Conservation (phyloP, 1,284 basidiomycete genomes). For the Papiliotrema fonsecae region DNA sequence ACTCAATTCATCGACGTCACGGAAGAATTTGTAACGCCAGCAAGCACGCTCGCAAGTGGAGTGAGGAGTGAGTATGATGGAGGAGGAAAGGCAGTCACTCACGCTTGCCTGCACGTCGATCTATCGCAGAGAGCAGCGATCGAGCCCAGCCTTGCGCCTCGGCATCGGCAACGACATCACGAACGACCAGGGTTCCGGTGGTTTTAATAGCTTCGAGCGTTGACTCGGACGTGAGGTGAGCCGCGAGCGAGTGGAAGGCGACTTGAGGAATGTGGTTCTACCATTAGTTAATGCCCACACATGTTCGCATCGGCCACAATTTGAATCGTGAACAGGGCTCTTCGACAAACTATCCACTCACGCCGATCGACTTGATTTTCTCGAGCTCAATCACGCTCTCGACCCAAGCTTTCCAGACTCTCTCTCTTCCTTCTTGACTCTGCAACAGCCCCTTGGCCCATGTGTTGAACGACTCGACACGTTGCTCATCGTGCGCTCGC, state of each 20-base stretch:
- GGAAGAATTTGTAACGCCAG: too few relatives aligned
- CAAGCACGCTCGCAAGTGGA: too few relatives aligned
- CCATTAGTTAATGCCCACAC: not conserved
- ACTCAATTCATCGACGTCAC: too few relatives aligned
- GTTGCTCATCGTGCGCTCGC: not conserved
- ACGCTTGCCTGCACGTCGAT: slow-evolving; percentile 17
- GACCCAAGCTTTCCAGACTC: slow-evolving; percentile 11
- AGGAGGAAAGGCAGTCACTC: too few relatives aligned
- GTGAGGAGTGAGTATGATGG: too few relatives aligned
- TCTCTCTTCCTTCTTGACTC: slow-evolving; percentile 9
- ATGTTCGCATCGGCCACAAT: not conserved
- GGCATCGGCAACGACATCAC: slow-evolving; percentile 38
- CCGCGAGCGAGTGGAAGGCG: slow-evolving; percentile 26
- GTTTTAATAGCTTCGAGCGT: slow-evolving; percentile 16
- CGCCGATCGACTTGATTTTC: slow-evolving; percentile 10
- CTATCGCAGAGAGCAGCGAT: slow-evolving; percentile 14
- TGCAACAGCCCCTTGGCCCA: slow-evolving; percentile 15
- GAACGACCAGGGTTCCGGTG: slow-evolving; percentile 30
- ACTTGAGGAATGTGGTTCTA: slow-evolving; percentile 26
- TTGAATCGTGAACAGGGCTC: not conserved
- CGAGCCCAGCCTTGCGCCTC: slow-evolving; percentile 32
- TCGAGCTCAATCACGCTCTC: slow-evolving; percentile 9
- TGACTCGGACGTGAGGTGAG: slow-evolving; percentile 15
- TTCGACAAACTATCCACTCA: slow-evolving; percentile 9
- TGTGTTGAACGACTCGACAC: slow-evolving; percentile 4